Percentiles rank a stretch among this genome's conserved stretches.
Evolutionary conservation across 2,329 filamentous ascomycete genomes (phyloP).

Genomic region (Cytospora mali): DNA sequence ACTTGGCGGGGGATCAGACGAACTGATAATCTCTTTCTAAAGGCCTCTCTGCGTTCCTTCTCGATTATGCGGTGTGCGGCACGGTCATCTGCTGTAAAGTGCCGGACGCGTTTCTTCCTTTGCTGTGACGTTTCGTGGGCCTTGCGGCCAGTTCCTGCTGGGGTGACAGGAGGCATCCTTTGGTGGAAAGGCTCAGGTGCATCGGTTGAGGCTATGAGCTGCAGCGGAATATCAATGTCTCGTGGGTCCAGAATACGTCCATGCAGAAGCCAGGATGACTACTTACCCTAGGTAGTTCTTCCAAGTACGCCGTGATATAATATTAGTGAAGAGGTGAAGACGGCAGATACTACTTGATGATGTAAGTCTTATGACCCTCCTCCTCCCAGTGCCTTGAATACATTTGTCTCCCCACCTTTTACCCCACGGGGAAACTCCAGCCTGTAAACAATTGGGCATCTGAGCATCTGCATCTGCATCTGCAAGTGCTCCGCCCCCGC

Average conservation of each 20-base stretch:
- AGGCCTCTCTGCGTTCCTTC: constrained; percentile 44
- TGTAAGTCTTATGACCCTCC: no score
- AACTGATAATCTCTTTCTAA: constrained; percentile 43
- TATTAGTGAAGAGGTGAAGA: no score
- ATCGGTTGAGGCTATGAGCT: background rate
- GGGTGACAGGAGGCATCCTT: background rate
- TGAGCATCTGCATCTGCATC: no score
- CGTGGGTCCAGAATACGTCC: background rate
- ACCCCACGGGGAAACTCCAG: no score
- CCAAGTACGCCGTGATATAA: no score
- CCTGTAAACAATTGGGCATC: no score
- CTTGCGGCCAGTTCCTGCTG: background rate
- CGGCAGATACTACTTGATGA: no score
- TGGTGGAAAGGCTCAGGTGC: background rate
- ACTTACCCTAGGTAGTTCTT: no score
- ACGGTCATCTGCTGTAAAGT: constrained; percentile 45
- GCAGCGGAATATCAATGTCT: background rate
- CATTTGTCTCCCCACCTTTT: no score
- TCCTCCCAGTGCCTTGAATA: no score
- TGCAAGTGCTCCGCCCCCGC: no score
- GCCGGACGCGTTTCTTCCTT: constrained; percentile 40
- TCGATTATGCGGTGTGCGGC: constrained; percentile 46
- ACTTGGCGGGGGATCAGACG: constrained; percentile 21
- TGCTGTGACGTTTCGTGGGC: background rate
- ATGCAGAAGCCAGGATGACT: background rate